phyloP scores from a whole-genome alignment of 331 rosid genomes.

The Quercus phellos region DNA sequence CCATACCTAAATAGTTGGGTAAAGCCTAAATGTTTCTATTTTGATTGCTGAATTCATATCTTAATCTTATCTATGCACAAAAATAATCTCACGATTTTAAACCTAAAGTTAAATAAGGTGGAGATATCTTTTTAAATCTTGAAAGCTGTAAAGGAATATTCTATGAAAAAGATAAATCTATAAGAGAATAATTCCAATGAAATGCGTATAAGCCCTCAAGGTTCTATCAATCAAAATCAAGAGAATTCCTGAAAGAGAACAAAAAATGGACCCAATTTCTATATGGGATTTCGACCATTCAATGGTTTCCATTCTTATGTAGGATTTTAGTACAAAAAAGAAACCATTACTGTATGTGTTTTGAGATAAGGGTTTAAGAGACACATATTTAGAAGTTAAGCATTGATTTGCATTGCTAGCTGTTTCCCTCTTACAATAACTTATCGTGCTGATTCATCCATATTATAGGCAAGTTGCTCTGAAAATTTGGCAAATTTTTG shows the following conservation, averaged over 20 bases:
- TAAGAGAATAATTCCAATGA: not conserved
- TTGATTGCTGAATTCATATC: not conserved
- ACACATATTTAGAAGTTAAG: not conserved
- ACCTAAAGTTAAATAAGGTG: not conserved
- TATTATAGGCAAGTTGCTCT: not conserved
- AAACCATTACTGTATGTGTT: not conserved
- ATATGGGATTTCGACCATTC: conserved; percentile 7
- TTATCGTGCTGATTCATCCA: not conserved
- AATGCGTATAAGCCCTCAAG: not conserved
- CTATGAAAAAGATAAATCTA: not conserved
- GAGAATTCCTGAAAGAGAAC: not conserved
- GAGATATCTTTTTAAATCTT: not conserved
- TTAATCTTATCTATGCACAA: not conserved
- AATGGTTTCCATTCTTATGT: conserved; percentile 3
- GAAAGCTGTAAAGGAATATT: too few species aligned
- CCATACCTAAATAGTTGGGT: not conserved
- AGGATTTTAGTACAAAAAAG: not conserved
- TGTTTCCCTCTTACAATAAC: not conserved
- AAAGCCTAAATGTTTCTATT: not conserved
- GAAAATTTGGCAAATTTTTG: not conserved
- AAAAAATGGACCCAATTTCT: not conserved
- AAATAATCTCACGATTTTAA: not conserved
- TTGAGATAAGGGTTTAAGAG: not conserved
- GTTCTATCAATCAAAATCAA: not conserved
- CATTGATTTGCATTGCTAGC: not conserved